A percentile compares a stretch with the other conserved stretches of the same genome.
Evolutionary conservation across 371 early-diverging fungal species (phyloP).

Genomic region (Mycotypha africana): DNA sequence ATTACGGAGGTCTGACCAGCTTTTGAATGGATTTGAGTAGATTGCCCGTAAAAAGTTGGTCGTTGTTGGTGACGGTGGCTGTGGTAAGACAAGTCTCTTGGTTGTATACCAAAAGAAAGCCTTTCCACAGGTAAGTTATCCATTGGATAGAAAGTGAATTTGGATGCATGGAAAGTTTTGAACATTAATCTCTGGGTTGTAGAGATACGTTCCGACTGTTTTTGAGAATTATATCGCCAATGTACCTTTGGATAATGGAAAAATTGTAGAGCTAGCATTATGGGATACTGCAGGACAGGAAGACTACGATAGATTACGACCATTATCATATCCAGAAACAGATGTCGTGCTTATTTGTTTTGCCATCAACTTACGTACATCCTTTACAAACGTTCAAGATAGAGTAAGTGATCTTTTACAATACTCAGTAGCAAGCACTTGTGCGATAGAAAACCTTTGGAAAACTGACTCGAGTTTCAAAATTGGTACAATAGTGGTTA

Average conservation of each 20-base stretch:
- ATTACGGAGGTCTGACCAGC: too few species aligned
- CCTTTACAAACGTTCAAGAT: constrained; percentile 62
- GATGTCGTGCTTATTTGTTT: constrained; percentile 72
- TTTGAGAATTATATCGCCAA: constrained; percentile 68
- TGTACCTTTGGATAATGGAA: constrained; percentile 58
- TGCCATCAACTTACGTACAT: constrained; percentile 59
- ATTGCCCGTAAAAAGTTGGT: constrained; percentile 48
- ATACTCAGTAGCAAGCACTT: too few species aligned
- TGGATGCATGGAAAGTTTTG: neutral
- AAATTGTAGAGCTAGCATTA: constrained; percentile 56
- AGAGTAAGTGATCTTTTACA: too few species aligned
- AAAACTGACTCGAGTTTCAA: too few species aligned
- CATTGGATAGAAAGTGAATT: neutral
- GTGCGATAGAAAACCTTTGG: too few species aligned
- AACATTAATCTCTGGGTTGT: neutral
- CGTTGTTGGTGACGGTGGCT: constrained; percentile 66
- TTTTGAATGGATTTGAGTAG: too few species aligned
- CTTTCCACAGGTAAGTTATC: constrained; percentile 64
- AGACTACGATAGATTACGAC: constrained; percentile 83
- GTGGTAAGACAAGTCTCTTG: constrained; percentile 83
- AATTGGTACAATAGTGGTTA: constrained; percentile 64
- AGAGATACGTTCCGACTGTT: constrained; percentile 71
- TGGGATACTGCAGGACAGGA: constrained; percentile 90
- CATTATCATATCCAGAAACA: constrained; percentile 71
- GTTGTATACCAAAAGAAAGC: constrained; percentile 80